Conservation (phyloP, 305 asterid genomes). For the Solanum hybrid region DNA sequence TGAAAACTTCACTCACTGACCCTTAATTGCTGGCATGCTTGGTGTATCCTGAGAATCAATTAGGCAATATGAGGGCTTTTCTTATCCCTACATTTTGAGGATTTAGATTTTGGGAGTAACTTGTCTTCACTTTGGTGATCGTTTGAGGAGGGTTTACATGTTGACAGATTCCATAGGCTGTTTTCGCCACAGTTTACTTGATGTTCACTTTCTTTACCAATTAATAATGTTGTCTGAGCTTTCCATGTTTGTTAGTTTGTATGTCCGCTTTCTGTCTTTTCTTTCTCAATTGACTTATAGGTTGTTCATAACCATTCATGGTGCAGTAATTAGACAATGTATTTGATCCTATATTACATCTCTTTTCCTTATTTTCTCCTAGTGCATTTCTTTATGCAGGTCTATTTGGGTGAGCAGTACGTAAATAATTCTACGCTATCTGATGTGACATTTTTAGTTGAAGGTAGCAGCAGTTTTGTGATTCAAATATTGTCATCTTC, state of each 20-base stretch:
- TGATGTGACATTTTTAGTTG: constrained; percentile 91
- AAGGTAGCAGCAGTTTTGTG: constrained; percentile 43
- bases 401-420: constrained; percentile 87
- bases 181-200: background rate
- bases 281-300: background rate
- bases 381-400: constrained; percentile 40
- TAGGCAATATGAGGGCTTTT: background rate
- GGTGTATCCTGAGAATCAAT: background rate
- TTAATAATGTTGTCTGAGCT: background rate
- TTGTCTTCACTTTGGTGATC: background rate
- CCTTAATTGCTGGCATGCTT: background rate
- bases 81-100: background rate
- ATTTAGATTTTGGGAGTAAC: background rate
- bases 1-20: background rate
- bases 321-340: background rate
- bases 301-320: background rate
- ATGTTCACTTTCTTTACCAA: background rate
- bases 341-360: background rate
- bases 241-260: background rate
- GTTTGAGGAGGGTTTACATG: background rate
- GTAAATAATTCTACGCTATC: constrained; percentile 82
- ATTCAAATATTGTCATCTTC: background rate
- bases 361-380: background rate
- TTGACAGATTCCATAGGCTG: background rate
- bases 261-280: background rate